Base-by-base conservation (phyloP, 2,329 filamentous ascomycete species). In the Scedosporium apiospermum region DNA sequence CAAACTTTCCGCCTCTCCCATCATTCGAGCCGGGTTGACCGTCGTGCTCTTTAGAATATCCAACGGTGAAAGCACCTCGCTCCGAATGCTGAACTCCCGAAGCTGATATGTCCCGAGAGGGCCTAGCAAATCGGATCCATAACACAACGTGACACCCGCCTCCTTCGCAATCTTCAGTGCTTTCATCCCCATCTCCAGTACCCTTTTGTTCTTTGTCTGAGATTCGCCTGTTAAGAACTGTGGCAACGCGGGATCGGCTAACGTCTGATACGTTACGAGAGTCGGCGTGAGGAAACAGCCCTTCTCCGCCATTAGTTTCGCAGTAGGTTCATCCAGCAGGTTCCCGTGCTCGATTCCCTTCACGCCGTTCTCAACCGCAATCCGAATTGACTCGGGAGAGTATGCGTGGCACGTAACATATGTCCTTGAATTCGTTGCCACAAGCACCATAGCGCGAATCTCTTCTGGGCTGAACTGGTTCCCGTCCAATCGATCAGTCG, bases 401-500 rank as follows among this genome's bases (percentile, higher is more conserved):
- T 86, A 85, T 1, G 81, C 81, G 66, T 86, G 83, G 2, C 80
- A 79, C 1, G 82, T 86, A 1, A 85, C 82, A 65, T 79, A 83
- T 0, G 79, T 84, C 3, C 77, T 76, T 7, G 74, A 71, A 63
- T 80, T 77, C 5, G 68, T 71, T 0, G 83, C 82, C 2, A 80
- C 78, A 26, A 77, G 77, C 4, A 74, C 73, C 57, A 86, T 82
- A 4, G 83, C 82, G 46, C 71, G 71, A 62, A 87, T 80, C 72
- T 87, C 84, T 42, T 78, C 79, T 0, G 76, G 72, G 0, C 82
- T 82, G 70, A 86, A 87, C 68, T 87, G 84, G 14, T 80, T 70
- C 66, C 80, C 76, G 6, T 79, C 76, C 10, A 86, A 72, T 46
- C 72, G 72, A 67, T 86, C 84, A 0, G 81, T 84, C 0, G 82